A percentile compares a stretch with the other conserved stretches of the same genome.
These are phyloP conservation scores for Erysiphe neolycopersici DNA, from an alignment of 2,329 filamentous ascomycete genomes.

Conservation along the genomic window DNA sequence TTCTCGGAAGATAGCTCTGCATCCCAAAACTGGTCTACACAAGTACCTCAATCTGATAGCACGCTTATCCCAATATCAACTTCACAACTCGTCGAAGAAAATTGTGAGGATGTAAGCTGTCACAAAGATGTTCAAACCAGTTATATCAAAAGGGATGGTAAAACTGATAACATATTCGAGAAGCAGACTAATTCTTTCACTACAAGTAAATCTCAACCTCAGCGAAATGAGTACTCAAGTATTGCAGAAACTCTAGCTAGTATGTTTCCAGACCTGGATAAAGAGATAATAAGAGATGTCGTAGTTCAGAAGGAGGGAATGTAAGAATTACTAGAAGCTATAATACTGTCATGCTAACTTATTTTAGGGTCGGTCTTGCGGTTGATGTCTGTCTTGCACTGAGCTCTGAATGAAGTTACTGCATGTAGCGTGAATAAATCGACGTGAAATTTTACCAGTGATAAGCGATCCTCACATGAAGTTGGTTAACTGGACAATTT, in stretches of 20 bases:
- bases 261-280: slow-evolving; percentile 92
- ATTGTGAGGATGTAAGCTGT: slow-evolving; percentile 13
- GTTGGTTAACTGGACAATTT: no score
- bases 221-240: slow-evolving; percentile 62
- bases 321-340: slow-evolving; percentile 23
- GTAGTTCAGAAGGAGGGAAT: slow-evolving; percentile 86
- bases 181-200: slow-evolving; percentile 73
- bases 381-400: slow-evolving; percentile 65
- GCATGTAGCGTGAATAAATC: no score
- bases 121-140: neutral
- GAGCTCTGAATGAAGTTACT: slow-evolving; percentile 6
- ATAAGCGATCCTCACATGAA: no score
- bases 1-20: slow-evolving; percentile 44
- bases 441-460: no score
- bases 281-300: slow-evolving; percentile 87
- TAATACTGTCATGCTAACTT: slow-evolving; percentile 5
- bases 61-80: slow-evolving; percentile 6
- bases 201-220: slow-evolving; percentile 62
- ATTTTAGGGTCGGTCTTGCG: slow-evolving; percentile 46
- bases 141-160: neutral
- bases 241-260: slow-evolving; percentile 81
- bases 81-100: slow-evolving; percentile 14
- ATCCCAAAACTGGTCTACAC: slow-evolving; percentile 13
- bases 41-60: slow-evolving; percentile 18
- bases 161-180: slow-evolving; percentile 63